Conservation (phyloP, 495 filamentous ascomycete genomes). For the Schizothecium vesticola region DNA sequence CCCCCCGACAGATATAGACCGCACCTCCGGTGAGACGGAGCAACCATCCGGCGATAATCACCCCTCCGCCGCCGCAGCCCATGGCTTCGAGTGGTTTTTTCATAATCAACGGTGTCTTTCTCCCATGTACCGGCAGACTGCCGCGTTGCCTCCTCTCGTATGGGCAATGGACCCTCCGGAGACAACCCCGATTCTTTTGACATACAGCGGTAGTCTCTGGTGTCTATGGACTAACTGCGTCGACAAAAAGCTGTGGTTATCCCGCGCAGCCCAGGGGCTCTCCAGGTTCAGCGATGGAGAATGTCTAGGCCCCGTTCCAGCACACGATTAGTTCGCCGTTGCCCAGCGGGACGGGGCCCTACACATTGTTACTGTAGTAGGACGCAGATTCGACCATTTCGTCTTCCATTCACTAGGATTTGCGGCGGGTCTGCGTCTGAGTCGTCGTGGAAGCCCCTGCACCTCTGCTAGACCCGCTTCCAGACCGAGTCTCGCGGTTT, state of each 20-base stretch:
- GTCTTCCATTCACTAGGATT: neutral
- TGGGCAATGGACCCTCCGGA: constrained; percentile 12
- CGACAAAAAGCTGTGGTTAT: constrained; percentile 22
- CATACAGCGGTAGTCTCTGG: constrained; percentile 27
- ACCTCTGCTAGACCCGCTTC: constrained; percentile 8
- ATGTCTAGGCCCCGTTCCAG: neutral
- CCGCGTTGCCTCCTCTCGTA: neutral
- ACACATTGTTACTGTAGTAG: no score
- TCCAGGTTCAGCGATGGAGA: constrained; percentile 14
- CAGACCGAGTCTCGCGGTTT: constrained; percentile 24
- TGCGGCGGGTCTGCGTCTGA: no score
- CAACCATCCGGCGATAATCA: no score
- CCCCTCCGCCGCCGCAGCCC: no score
- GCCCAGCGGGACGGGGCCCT: no score
- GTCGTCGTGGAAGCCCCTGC: no score
- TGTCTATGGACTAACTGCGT: constrained; percentile 25
- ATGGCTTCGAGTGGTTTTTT: no score
- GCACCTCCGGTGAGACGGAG: no score
- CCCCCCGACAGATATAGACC: no score
- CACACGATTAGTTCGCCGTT: no score
- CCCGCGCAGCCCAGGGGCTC: constrained; percentile 15
- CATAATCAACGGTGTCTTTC: neutral
- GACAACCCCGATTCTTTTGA: constrained; percentile 23
- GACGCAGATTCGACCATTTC: no score
- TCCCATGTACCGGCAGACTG: no score